Conservation (phyloP, 495 filamentous ascomycete genomes). For the Penicillium crystallinum region DNA sequence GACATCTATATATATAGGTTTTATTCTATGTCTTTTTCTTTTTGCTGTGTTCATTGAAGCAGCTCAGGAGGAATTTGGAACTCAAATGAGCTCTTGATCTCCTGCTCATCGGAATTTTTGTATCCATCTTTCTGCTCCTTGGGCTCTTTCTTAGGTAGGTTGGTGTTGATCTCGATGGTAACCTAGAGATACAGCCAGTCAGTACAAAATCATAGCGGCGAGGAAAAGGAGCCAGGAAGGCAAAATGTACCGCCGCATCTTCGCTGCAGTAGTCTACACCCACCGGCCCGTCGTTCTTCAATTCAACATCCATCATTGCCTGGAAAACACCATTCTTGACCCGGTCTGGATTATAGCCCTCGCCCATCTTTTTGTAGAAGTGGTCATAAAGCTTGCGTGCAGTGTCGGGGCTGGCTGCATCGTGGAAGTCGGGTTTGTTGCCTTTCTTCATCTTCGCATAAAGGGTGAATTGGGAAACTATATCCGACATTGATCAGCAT, state of each 20-base stretch:
- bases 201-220: constrained; percentile 15
- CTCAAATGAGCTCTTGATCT: constrained; percentile 26
- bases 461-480: constrained; percentile 98
- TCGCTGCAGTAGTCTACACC: constrained; percentile 63
- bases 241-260: constrained; percentile 57
- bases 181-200: constrained; percentile 43
- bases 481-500: background rate
- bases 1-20: constrained; percentile 8
- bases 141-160: constrained; percentile 51
- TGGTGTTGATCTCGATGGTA: constrained; percentile 61
- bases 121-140: constrained; percentile 19
- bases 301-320: constrained; percentile 96
- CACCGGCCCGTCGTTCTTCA: constrained; percentile 94
- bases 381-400: constrained; percentile 77
- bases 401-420: constrained; percentile 68
- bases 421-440: constrained; percentile 92
- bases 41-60: constrained; percentile 23
- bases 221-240: constrained; percentile 26
- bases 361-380: constrained; percentile 72
- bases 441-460: constrained; percentile 90
- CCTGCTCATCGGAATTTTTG: constrained; percentile 15
- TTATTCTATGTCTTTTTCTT: constrained; percentile 6
- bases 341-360: constrained; percentile 64
- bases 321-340: constrained; percentile 96
- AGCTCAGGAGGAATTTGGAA: constrained; percentile 38